A percentile compares a stretch with the other conserved stretches of the same genome.
Conservation (phyloP, 371 early-diverging fungal genomes). For the Mucor indicus region DNA sequence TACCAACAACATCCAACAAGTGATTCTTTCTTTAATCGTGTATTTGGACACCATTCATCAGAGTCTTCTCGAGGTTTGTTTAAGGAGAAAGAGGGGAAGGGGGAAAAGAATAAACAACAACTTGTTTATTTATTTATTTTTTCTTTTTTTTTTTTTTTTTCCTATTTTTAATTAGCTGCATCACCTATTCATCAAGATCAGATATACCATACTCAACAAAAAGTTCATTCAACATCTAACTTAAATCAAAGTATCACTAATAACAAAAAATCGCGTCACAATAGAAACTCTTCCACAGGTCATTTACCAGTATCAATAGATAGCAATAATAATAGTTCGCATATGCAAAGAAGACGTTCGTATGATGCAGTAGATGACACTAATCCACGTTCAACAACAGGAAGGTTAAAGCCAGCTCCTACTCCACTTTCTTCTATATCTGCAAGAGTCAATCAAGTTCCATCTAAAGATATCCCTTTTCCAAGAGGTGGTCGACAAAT, state of each 20-base stretch:
- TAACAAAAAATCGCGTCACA: conserved; percentile 20
- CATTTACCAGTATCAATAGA: conserved; percentile 12
- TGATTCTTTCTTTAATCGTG: conserved; percentile 36
- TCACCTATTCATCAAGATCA: no score
- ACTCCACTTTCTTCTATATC: conserved; percentile 19
- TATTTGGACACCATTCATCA: conserved; percentile 37
- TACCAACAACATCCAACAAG: conserved; percentile 7
- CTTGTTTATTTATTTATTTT: background rate
- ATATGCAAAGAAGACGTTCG: conserved; percentile 33
- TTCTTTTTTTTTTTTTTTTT: background rate
- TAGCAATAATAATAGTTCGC: background rate
- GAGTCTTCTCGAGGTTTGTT: conserved; percentile 35
- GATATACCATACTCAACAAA: conserved; percentile 19
- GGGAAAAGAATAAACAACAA: conserved; percentile 1
- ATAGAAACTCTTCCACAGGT: conserved; percentile 30
- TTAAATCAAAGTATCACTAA: background rate
- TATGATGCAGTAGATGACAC: conserved; percentile 19
- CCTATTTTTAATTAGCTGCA: background rate
- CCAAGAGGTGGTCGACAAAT: conserved; percentile 43
- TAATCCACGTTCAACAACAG: background rate
- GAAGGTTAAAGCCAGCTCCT: conserved; percentile 2
- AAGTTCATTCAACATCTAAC: background rate
- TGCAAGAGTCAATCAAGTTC: conserved; percentile 15
- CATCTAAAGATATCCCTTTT: conserved; percentile 25
- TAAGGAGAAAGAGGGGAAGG: background rate